A percentile compares a stretch with the other conserved stretches of the same genome.
Evolutionary conservation across 768 basidiomycete genomes (phyloP).

Genomic region (Pisolithus sp.): DNA sequence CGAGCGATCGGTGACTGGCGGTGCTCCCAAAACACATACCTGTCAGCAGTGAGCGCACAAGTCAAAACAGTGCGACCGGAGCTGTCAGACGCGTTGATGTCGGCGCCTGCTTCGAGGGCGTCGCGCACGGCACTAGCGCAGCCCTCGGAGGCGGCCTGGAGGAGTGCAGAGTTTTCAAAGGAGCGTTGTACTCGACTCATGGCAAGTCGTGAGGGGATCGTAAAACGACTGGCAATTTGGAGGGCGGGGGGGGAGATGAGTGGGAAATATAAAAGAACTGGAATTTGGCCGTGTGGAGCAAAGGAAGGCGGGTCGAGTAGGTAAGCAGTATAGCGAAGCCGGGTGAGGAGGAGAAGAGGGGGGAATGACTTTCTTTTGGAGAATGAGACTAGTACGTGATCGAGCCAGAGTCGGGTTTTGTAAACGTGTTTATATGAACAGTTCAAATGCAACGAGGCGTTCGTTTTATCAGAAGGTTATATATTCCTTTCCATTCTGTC

Average conservation of each 20-base stretch:
- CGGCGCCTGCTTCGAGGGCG: constrained; percentile 54
- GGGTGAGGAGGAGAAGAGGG: background rate
- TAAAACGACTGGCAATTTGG: constrained; percentile 14
- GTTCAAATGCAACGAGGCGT: background rate
- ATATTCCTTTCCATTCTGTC: no score
- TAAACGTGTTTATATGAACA: background rate
- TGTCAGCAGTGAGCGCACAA: constrained; percentile 65
- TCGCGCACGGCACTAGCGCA: constrained; percentile 46
- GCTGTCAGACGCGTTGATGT: constrained; percentile 60
- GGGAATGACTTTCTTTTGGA: background rate
- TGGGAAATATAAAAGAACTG: constrained; percentile 15
- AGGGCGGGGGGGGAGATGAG: background rate
- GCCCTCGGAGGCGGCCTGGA: constrained; percentile 52
- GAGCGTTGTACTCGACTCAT: constrained; percentile 34
- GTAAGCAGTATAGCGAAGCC: no score
- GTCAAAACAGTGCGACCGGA: constrained; percentile 59
- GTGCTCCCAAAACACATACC: constrained; percentile 35
- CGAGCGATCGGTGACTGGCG: background rate
- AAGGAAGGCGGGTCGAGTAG: background rate
- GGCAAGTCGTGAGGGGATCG: constrained; percentile 27
- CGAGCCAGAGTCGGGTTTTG: no score
- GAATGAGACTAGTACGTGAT: background rate
- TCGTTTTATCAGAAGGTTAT: no score
- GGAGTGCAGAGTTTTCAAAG: constrained; percentile 39
- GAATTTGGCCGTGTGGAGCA: background rate